Evolutionary conservation across 2,329 filamentous ascomycete species (phyloP), one percentile per base, ranked within the genome.

Genomic region (Aspergillus candidus): DNA sequence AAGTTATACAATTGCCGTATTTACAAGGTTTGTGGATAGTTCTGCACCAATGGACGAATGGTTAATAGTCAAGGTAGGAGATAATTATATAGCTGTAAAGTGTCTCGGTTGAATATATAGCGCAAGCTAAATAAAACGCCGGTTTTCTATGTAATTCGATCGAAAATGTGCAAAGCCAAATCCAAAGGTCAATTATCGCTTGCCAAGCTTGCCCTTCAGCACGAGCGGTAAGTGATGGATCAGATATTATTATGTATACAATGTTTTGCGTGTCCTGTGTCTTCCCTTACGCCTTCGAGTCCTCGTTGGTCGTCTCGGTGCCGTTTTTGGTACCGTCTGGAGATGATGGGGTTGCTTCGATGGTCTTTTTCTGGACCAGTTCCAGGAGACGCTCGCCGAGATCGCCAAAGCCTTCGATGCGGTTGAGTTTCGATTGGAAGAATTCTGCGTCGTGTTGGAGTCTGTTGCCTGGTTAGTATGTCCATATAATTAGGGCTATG

Each of bases 381-480:
- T 78, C 76, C 11, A 82, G 68, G 4, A 96, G 74, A 49, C 82
- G 76, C 31, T 84, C 77, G 27, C 86, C 87, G 3, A 87, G 73
- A 52, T 89, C 83, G 8, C 78, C 83, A 47, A 88, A 87, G 1
- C 87, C 88, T 41, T 93, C 84, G 32, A 95, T 78, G 60, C 87
- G 89, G 53, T 80, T 76, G 6, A 95, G 75, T 53, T 82, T 83
- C 1, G 75, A 69, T 38, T 81, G 77, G 56, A 95, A 84, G 53
- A 82, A 79, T 44, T 89, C 80, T 12, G 88, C 77, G 59, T 95
- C 89, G 37, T 77, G 77, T 38, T 87, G 71, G 73, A 96, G 83
- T 60, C 88, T 93, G 41, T 7, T 10, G 22, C 22, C 7, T 2
- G 27, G 18, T 61, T 50, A 59, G 52, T 43, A 47, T 35, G 22